Evolutionary conservation across 2,329 filamentous ascomycete genomes (phyloP).

Genomic region (Pezicula radicicola): DNA sequence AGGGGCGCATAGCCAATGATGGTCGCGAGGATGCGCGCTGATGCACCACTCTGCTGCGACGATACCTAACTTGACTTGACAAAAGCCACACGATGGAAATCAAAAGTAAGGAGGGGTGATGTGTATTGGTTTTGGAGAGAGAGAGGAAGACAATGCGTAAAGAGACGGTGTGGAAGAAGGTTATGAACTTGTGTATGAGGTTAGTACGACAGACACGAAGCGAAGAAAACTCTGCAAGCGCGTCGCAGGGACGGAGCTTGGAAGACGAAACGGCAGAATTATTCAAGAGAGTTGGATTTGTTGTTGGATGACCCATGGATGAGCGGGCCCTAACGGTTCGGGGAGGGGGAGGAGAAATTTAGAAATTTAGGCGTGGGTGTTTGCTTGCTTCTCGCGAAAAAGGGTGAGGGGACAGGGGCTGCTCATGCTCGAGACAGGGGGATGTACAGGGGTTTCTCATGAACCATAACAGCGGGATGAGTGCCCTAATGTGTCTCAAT

Average conservation of each 20-base stretch:
- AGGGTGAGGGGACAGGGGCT: background rate
- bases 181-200: background rate
- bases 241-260: background rate
- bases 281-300: background rate
- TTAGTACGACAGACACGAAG: background rate
- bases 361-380: no score
- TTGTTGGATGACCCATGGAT: background rate
- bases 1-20: background rate
- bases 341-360: background rate
- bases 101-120: background rate
- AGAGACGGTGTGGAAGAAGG: background rate
- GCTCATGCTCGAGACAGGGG: background rate
- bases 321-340: background rate
- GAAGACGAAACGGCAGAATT: background rate
- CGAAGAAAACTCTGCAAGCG: conserved; percentile 1
- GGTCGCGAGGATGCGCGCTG: background rate
- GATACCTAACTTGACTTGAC: background rate
- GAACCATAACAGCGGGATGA: conserved; percentile 8
- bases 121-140: background rate
- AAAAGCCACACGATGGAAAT: background rate
- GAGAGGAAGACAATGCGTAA: background rate
- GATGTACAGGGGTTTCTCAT: background rate
- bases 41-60: background rate
- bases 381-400: no score
- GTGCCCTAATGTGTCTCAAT: conserved; percentile 6